Conservation (phyloP, 345 rosid genomes). For the Populus ilicifolia region DNA sequence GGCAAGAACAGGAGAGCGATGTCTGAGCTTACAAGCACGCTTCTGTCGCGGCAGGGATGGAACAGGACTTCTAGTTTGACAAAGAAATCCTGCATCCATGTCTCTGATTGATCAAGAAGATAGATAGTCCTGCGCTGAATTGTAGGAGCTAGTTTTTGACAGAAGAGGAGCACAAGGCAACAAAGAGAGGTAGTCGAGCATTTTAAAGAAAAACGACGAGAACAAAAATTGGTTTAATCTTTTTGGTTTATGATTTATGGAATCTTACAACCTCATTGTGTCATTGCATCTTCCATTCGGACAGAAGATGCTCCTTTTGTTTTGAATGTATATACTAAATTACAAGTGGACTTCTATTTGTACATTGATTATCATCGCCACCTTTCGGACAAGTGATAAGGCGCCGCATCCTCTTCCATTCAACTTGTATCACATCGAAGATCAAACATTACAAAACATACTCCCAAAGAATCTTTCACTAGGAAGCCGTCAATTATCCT, state of each 20-base stretch:
- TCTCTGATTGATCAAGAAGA: background rate
- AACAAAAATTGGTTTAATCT: background rate
- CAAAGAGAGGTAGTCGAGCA: background rate
- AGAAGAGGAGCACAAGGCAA: background rate
- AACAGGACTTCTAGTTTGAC: conserved; percentile 6
- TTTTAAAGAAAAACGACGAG: background rate
- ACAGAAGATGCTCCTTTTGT: conserved; percentile 7
- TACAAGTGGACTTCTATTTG: background rate
- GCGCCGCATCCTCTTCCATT: background rate
- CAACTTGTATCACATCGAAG: background rate
- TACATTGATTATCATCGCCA: background rate
- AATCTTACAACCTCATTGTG: background rate
- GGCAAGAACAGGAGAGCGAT: conserved; percentile 25
- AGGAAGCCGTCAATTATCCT: background rate
- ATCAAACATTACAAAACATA: background rate
- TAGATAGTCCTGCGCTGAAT: background rate
- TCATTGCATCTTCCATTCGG: background rate
- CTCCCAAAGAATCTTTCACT: background rate
- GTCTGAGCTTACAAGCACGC: background rate
- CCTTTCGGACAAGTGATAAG: background rate
- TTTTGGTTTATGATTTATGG: background rate
- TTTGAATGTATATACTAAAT: background rate
- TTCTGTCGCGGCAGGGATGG: background rate
- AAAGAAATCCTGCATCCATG: conserved; percentile 36
- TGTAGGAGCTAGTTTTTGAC: background rate